Percentiles rank a stretch among this genome's conserved stretches.
Evolutionary conservation across 2,329 filamentous ascomycete species (phyloP).

Genomic region (Trichoderma cornu-damae): DNA sequence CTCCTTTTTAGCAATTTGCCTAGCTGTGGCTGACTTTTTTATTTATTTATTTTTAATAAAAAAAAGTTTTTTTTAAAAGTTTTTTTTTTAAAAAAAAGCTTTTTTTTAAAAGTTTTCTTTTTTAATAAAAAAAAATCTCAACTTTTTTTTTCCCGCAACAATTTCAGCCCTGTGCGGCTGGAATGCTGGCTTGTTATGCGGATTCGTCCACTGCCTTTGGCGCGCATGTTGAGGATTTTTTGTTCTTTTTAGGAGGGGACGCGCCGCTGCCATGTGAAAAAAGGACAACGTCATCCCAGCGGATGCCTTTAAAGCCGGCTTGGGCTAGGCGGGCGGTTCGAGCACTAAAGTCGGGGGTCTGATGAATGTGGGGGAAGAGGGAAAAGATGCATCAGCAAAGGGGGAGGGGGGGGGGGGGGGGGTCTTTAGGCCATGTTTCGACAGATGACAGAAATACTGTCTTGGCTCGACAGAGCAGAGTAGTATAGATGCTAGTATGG

Average conservation of each 20-base stretch:
- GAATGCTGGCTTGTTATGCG: not conserved
- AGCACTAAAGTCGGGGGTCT: conserved; percentile 5
- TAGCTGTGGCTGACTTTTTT: not conserved
- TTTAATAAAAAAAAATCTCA: no score
- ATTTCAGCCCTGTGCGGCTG: conserved; percentile 13
- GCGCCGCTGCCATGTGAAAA: conserved; percentile 15
- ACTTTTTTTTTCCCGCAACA: not conserved
- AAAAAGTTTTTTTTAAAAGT: no score
- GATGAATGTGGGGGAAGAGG: conserved; percentile 9
- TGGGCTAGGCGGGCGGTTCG: conserved; percentile 13
- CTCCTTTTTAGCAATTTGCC: not conserved
- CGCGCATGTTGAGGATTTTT: not conserved
- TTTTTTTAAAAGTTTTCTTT: no score
- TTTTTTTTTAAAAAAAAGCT: no score
- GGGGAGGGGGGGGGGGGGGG: conserved; percentile 7
- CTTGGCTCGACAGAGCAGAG: not conserved
- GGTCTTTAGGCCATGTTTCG: conserved; percentile 2
- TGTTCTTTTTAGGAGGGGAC: not conserved
- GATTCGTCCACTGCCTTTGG: not conserved
- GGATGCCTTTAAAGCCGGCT: conserved; percentile 16
- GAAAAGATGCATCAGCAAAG: not conserved
- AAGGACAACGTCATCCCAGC: conserved; percentile 15
- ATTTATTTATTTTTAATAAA: no score
- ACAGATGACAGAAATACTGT: conserved; percentile 2
- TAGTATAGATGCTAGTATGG: not conserved